A percentile compares a stretch with the other conserved stretches of the same genome.
Evolutionary conservation across 2,329 filamentous ascomycete species (phyloP).

Genomic region (Apiospora hydei): DNA sequence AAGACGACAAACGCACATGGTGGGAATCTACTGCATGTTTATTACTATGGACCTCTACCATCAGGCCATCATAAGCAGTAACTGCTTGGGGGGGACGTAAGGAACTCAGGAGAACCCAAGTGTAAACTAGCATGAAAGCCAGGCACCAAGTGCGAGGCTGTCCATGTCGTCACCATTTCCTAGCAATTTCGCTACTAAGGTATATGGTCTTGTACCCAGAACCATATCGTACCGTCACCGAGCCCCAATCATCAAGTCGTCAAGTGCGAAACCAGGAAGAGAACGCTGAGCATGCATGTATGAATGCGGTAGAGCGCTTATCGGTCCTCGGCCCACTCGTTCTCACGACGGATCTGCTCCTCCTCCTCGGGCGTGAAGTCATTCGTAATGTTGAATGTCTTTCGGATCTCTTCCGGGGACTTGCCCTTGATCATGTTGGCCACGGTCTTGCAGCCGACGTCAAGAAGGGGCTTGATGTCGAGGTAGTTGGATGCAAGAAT

Average conservation of each 20-base stretch:
- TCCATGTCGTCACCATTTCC: background rate
- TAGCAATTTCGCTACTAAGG: background rate
- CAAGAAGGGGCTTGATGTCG: conserved; percentile 96
- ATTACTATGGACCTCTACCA: background rate
- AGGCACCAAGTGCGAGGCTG: background rate
- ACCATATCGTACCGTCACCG: background rate
- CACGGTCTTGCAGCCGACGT: conserved; percentile 98
- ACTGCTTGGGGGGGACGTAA: background rate
- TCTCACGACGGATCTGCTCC: conserved; percentile 93
- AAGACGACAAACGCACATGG: background rate
- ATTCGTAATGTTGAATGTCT: conserved; percentile 99
- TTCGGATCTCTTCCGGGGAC: conserved; percentile 97
- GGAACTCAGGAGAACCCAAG: background rate
- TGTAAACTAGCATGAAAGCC: background rate
- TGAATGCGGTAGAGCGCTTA: conserved; percentile 47
- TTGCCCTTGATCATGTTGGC: conserved; percentile 99
- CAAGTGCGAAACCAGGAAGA: background rate
- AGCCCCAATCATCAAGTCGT: conserved; percentile 4
- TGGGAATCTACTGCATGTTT: background rate
- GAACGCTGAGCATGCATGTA: conserved; percentile 8
- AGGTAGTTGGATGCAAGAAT: conserved; percentile 99
- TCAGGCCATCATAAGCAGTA: background rate
- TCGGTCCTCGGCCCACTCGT: conserved; percentile 89
- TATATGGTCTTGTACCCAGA: conserved; percentile 10
- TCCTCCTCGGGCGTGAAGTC: conserved; percentile 99